A percentile compares a stretch with the other conserved stretches of the same genome.
Evolutionary conservation across 139 green algal genomes (phyloP).

Genomic region (Chlamydomonas sp.): DNA sequence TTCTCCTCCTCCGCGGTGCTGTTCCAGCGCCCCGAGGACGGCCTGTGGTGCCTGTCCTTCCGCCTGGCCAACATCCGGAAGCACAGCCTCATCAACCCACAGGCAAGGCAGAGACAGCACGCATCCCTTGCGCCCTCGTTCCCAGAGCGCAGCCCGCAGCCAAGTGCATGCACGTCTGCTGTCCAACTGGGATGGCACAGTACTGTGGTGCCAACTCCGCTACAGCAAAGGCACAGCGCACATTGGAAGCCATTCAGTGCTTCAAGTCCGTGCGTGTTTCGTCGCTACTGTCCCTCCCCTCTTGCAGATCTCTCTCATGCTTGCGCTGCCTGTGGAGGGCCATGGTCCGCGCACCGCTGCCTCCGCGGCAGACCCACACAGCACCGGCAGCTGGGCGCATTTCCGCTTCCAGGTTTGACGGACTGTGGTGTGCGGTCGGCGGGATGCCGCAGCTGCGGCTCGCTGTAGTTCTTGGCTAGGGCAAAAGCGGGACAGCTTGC

Average conservation of each 20-base stretch:
- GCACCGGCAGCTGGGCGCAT: not conserved
- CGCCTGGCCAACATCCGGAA: constrained; percentile 74
- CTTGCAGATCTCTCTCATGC: constrained; percentile 35
- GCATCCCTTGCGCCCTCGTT: too few relatives aligned
- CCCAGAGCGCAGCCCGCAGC: too few relatives aligned
- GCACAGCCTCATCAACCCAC: constrained; percentile 52
- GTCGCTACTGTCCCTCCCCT: not conserved
- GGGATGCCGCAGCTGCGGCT: too few relatives aligned
- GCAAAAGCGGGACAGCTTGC: too few relatives aligned
- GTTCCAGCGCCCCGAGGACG: constrained; percentile 49
- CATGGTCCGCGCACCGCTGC: not conserved
- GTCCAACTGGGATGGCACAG: too few relatives aligned
- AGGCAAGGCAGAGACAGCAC: constrained; percentile 15
- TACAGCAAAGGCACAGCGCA: too few relatives aligned
- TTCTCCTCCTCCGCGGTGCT: constrained; percentile 60
- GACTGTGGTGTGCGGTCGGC: too few relatives aligned
- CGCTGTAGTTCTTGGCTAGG: too few relatives aligned
- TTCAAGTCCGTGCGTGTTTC: too few relatives aligned
- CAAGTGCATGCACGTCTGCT: too few relatives aligned
- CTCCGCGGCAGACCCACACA: not conserved
- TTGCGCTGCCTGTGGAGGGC: constrained; percentile 26
- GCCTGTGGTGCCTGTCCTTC: constrained; percentile 62
- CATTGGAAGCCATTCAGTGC: too few relatives aligned
- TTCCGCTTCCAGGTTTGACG: constrained; percentile 18
- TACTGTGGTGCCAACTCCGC: too few relatives aligned